Evolutionary conservation across 352 stramenopile genomes (phyloP), one percentile per base, ranked within the genome.

Genomic region (Pythium rishiriense): DNA sequence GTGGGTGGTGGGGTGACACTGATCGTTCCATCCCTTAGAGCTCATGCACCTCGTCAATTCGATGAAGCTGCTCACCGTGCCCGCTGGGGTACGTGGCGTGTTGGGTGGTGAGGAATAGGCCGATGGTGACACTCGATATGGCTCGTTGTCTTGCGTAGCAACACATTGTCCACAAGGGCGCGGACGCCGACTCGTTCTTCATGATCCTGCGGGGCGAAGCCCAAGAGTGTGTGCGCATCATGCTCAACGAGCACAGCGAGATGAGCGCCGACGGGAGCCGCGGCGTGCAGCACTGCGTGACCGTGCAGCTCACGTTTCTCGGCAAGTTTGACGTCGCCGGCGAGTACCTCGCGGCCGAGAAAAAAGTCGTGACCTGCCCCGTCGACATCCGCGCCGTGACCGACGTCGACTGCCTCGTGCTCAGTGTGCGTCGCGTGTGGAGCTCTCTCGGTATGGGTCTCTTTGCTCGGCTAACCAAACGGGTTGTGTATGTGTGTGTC

Each of bases 41-140:
- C 68, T 94, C 61, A 94, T 93, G 82, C 83, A 91, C 41, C 69
- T 94, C 31, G 76, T 91, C 47, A 91, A 92, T 64, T 92, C 82
- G 4, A 93, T 91, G 82, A 93, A 93, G 71, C 70, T 90, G n/a
- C 50, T 88, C 11, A 80, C 69, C 0, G 51, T 90, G 15, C 75
- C 78, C 29, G 81, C 78, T 8, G 79, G 80, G 1, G 83, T 92
- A 49, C 57, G 57, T 64, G 10, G 4, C 22, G 12, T 26, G 15
- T 52, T n/a, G n/a, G n/a, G n/a, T n/a, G n/a, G n/a, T n/a, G n/a
- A n/a, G n/a, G n/a, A n/a, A n/a, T n/a, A n/a, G n/a, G n/a, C n/a
- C n/a, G n/a, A n/a, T n/a, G n/a, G n/a, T 21, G 21, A 19, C 12
- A 51, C 15, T 33, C 45, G 2, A 4, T 63, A 12, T 62, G 52